Percentiles rank a stretch among this genome's conserved stretches.
These are phyloP conservation scores for Neopestalotiopsis clavispora DNA, from an alignment of 2,329 filamentous ascomycete species.

Conservation along the genomic window DNA sequence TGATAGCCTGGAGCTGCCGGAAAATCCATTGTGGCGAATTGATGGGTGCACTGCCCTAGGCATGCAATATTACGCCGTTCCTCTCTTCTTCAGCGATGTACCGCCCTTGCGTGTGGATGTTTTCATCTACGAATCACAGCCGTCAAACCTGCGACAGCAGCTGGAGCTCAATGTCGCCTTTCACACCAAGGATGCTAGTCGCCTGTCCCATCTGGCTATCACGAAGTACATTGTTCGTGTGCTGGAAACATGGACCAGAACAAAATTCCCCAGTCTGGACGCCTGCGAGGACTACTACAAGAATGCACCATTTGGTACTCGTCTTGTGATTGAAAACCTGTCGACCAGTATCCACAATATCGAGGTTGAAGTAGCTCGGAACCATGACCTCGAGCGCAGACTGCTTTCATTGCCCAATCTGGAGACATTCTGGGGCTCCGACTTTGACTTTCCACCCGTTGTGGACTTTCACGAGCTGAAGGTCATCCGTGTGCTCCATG, in stretches of 20 bases:
- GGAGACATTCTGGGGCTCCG: slow-evolving; percentile 46
- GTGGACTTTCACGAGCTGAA: slow-evolving; percentile 56
- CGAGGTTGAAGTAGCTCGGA: slow-evolving; percentile 51
- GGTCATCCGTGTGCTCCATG: slow-evolving; percentile 59
- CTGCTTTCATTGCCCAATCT: slow-evolving; percentile 51
- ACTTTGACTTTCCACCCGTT: slow-evolving; percentile 46
- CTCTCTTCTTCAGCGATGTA: slow-evolving; percentile 51
- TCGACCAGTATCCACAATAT: slow-evolving; percentile 51
- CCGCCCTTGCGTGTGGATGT: slow-evolving; percentile 62
- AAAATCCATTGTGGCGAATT: slow-evolving; percentile 58
- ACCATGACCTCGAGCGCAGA: slow-evolving; percentile 58
- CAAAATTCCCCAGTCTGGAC: slow-evolving; percentile 34
- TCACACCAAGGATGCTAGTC: slow-evolving; percentile 56
- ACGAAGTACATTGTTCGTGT: slow-evolving; percentile 58
- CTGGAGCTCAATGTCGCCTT: slow-evolving; percentile 58
- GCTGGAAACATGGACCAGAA: slow-evolving; percentile 55
- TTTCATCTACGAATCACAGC: slow-evolving; percentile 58
- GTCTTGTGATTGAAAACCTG: slow-evolving; percentile 58
- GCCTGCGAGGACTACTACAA: slow-evolving; percentile 44
- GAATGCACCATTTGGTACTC: slow-evolving; percentile 60
- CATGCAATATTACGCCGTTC: slow-evolving; percentile 61
- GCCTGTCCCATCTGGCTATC: slow-evolving; percentile 55
- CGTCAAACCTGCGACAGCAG: slow-evolving; percentile 45
- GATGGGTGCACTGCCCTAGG: slow-evolving; percentile 63
- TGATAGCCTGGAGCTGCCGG: slow-evolving; percentile 54